Conservation (phyloP, 1,139 yeast genomes). For the Scheffersomyces titani region DNA sequence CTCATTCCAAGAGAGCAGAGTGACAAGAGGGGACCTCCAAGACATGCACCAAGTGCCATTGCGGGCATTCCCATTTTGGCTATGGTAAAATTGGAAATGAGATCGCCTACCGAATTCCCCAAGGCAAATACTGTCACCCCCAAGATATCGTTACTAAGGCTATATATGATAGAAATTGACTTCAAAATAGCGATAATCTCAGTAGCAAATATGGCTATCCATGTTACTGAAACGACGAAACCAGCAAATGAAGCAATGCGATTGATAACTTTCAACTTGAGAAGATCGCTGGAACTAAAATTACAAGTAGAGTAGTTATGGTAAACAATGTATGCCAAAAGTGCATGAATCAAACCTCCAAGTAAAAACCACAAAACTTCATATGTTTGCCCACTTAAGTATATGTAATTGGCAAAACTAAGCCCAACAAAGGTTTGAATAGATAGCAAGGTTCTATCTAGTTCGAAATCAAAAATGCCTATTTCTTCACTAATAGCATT, state of each 20-base stretch:
- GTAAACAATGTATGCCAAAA: conserved; percentile 2
- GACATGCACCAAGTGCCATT: conserved; percentile 93
- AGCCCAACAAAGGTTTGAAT: conserved; percentile 21
- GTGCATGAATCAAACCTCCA: neutral
- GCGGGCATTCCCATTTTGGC: conserved; percentile 86
- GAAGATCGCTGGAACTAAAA: conserved; percentile 1
- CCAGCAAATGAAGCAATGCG: conserved; percentile 52
- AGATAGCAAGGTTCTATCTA: conserved; percentile 18
- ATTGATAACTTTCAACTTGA: conserved; percentile 22
- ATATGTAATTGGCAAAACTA: conserved; percentile 14
- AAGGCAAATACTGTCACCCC: conserved; percentile 89
- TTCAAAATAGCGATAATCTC: conserved; percentile 72
- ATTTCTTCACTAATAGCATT: conserved; percentile 2
- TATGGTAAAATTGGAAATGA: conserved; percentile 80
- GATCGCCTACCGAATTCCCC: conserved; percentile 90
- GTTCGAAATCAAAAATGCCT: conserved; percentile 16
- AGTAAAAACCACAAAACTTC: conserved; percentile 13
- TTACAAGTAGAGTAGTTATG: conserved; percentile 4
- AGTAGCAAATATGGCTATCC: conserved; percentile 78
- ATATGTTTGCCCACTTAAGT: conserved; percentile 10
- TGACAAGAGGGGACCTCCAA: conserved; percentile 81
- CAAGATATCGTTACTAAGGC: conserved; percentile 71
- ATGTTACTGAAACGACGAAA: conserved; percentile 64
- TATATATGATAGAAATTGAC: conserved; percentile 58
- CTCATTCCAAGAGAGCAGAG: conserved; percentile 53